Conservation (phyloP, 2,329 filamentous ascomycete genomes). For the Fusarium sp. region DNA sequence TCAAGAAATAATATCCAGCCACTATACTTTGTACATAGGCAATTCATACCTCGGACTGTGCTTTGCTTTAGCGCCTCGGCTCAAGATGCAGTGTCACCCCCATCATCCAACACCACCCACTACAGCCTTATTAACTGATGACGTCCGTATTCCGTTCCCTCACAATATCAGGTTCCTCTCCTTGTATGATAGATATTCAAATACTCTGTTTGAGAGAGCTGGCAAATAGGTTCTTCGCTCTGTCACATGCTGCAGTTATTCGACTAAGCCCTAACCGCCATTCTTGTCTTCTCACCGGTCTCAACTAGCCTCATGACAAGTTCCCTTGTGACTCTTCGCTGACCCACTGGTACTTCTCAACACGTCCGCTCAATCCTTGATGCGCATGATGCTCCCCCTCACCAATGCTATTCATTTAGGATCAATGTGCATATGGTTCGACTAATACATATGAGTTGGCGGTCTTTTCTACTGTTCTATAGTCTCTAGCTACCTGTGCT, state of each 20-base stretch:
- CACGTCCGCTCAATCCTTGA: not conserved
- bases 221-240: not conserved
- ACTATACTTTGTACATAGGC: no score
- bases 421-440: slow-evolving; percentile 1
- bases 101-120: slow-evolving; percentile 7
- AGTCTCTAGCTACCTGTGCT: not conserved
- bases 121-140: slow-evolving; percentile 21
- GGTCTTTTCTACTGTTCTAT: not conserved
- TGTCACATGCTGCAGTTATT: not conserved
- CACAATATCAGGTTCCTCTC: not conserved
- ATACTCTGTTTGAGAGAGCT: no score
- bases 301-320: slow-evolving; percentile 5
- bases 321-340: slow-evolving; percentile 20
- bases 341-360: slow-evolving; percentile 13
- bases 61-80: slow-evolving; percentile 9
- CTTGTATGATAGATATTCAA: no score
- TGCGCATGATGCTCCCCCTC: slow-evolving; percentile 24
- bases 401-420: slow-evolving; percentile 6
- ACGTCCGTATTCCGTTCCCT: slow-evolving; percentile 16
- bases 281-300: not conserved
- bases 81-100: slow-evolving; percentile 24
- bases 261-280: not conserved
- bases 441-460: not conserved
- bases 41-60: not conserved
- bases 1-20: no score